Percentiles rank a stretch among this genome's conserved stretches.
These are phyloP conservation scores for Globisporangium parvum DNA, from an alignment of 352 stramenopile genomes.

Conservation along the genomic window DNA sequence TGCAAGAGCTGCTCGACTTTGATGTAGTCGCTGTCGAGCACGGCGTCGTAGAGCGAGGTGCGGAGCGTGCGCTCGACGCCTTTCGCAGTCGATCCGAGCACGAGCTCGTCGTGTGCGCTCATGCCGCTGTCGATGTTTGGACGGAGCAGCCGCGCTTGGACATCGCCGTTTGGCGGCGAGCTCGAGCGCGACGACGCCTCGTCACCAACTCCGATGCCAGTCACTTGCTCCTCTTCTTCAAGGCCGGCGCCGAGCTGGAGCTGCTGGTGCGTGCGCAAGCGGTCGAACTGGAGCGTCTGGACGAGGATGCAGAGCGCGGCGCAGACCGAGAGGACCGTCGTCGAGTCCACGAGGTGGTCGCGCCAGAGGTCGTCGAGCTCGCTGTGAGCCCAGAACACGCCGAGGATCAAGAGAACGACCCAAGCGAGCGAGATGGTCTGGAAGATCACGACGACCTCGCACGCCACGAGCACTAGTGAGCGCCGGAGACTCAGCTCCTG, in stretches of 20 bases:
- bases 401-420: constrained; percentile 38
- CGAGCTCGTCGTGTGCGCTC: constrained; percentile 31
- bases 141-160: constrained; percentile 19
- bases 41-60: constrained; percentile 39
- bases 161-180: not conserved
- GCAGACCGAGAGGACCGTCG: constrained; percentile 18
- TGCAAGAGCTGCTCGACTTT: constrained; percentile 39
- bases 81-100: constrained; percentile 26
- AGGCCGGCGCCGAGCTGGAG: constrained; percentile 54
- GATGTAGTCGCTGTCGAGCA: constrained; percentile 32
- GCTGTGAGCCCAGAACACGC: constrained; percentile 38
- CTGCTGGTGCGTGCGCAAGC: constrained; percentile 53
- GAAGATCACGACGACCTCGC: constrained; percentile 60
- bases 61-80: constrained; percentile 44
- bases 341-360: constrained; percentile 14
- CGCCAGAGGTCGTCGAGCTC: constrained; percentile 40
- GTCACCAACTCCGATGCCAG: constrained; percentile 3
- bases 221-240: constrained; percentile 35
- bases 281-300: constrained; percentile 63
- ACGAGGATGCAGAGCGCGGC: constrained; percentile 40
- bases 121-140: constrained; percentile 36
- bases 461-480: constrained; percentile 42
- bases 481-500: constrained; percentile 41
- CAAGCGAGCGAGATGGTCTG: constrained; percentile 45
- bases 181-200: constrained; percentile 7